A percentile compares a stretch with the other conserved stretches of the same genome.
phyloP scores from a whole-genome alignment of 345 rosid genomes.

The Cardamine occulta region DNA sequence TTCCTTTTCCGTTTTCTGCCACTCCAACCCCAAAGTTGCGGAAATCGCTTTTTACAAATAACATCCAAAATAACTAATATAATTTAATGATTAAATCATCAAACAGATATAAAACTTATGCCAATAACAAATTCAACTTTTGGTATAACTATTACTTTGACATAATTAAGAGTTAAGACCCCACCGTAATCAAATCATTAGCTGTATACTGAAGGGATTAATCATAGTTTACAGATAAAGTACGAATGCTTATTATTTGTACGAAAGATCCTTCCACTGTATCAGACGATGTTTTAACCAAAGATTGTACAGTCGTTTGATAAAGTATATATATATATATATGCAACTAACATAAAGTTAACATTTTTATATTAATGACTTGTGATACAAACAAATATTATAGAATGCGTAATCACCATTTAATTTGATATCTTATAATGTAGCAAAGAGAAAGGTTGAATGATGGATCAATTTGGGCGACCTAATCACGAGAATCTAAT shows the following conservation, averaged over 20 bases:
- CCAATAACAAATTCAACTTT: neutral
- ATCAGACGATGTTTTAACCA: conserved; percentile 11
- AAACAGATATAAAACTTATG: neutral
- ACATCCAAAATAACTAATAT: neutral
- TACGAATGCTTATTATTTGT: conserved; percentile 19
- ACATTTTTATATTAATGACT: conserved; percentile 9
- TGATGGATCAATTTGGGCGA: conserved; percentile 25
- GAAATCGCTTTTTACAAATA: neutral
- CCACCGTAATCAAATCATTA: neutral
- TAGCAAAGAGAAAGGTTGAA: conserved; percentile 7
- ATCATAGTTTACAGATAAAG: conserved; percentile 23
- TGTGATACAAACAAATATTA: conserved; percentile 22
- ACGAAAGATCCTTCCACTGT: conserved; percentile 28
- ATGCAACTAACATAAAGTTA: neutral
- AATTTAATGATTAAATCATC: neutral
- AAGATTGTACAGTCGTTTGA: neutral
- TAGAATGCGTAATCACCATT: conserved; percentile 12
- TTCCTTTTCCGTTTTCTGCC: neutral
- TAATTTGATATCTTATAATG: conserved; percentile 23
- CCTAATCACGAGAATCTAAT: conserved; percentile 38
- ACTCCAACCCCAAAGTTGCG: neutral
- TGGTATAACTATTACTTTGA: neutral
- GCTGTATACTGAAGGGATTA: neutral
- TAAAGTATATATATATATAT: neutral
- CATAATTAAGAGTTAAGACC: neutral